These are phyloP conservation scores for Ceratobasidium sp. DNA, from an alignment of 1,284 basidiomycete genomes.

Conservation along the genomic window DNA sequence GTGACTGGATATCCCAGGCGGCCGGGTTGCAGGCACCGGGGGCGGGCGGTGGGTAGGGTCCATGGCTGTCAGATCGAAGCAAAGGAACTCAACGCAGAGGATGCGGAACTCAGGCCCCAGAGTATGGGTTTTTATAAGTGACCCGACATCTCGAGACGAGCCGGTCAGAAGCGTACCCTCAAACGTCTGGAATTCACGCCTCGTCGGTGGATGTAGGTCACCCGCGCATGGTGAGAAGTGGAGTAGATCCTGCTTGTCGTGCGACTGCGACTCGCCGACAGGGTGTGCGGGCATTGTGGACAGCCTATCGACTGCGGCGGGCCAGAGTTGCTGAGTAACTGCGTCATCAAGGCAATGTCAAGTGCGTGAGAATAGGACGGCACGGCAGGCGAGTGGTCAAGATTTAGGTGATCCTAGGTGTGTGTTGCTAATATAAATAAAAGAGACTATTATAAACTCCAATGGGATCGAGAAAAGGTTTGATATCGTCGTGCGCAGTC, in stretches of 20 bases:
- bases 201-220: background rate
- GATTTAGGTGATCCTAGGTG: background rate
- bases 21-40: background rate
- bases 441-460: background rate
- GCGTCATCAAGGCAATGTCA: background rate
- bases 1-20: background rate
- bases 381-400: background rate
- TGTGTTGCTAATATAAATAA: too few relatives aligned
- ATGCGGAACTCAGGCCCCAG: background rate
- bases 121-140: background rate
- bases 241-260: background rate
- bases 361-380: background rate
- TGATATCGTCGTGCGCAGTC: background rate
- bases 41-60: background rate
- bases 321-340: background rate
- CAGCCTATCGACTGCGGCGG: slow-evolving; percentile 8
- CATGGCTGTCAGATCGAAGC: background rate
- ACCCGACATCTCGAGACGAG: background rate
- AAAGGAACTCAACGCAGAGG: background rate
- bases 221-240: slow-evolving; percentile 8
- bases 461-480: background rate
- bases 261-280: background rate
- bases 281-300: background rate
- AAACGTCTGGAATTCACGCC: background rate
- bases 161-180: background rate